Percentiles rank a stretch among this genome's conserved stretches.
These are phyloP conservation scores for Verticillium alfalfae DNA, from an alignment of 2,329 filamentous ascomycete genomes.

Conservation along the genomic window DNA sequence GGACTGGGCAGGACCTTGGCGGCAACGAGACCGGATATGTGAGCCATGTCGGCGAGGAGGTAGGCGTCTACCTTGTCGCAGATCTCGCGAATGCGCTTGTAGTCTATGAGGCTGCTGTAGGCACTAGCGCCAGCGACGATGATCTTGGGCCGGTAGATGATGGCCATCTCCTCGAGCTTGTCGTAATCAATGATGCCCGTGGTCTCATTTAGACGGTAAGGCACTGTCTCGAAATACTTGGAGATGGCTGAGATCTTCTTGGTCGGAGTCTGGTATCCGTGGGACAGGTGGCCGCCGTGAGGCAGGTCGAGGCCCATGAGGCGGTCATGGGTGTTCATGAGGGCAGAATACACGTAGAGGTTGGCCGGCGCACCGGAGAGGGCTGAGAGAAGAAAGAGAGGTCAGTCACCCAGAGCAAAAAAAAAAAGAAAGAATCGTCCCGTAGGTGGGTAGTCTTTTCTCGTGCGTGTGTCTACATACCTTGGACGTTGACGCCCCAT, in stretches of 20 bases:
- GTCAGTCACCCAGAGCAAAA: conserved; percentile 7
- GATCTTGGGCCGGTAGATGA: conserved; percentile 89
- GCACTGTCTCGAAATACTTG: conserved; percentile 97
- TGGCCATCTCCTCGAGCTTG: conserved; percentile 79
- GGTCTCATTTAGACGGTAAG: conserved; percentile 84
- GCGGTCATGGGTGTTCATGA: conserved; percentile 88
- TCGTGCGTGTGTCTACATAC: not conserved
- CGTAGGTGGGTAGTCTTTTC: not conserved
- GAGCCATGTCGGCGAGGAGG: conserved; percentile 92
- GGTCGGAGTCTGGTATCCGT: conserved; percentile 93
- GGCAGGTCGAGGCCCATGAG: conserved; percentile 96
- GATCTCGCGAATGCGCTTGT: conserved; percentile 84
- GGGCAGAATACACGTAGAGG: conserved; percentile 89
- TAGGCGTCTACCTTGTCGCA: conserved; percentile 90
- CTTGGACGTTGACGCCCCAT: conserved; percentile 95
- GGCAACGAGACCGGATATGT: conserved; percentile 91
- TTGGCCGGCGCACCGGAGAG: conserved; percentile 73
- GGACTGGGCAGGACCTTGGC: conserved; percentile 87
- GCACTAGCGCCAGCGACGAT: conserved; percentile 93
- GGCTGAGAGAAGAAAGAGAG: conserved; percentile 39
- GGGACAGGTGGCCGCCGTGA: conserved; percentile 91
- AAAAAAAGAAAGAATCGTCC: not conserved
- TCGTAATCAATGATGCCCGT: conserved; percentile 96
- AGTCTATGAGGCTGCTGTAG: conserved; percentile 94
- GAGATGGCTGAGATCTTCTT: conserved; percentile 97